phyloP scores from a whole-genome alignment of 345 rosid genomes.

The Jatropha curcas region DNA sequence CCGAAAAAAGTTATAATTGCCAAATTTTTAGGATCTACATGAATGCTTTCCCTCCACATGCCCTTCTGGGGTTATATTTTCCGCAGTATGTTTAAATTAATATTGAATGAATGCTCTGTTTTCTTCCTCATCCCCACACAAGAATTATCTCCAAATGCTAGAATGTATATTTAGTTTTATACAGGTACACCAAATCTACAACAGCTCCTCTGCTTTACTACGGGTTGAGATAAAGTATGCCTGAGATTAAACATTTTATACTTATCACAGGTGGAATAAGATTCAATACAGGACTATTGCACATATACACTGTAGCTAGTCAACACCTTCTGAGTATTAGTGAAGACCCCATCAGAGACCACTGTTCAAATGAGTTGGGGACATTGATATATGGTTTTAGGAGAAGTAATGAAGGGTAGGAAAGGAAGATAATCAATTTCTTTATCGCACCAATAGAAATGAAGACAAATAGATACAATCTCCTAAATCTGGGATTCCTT shows the following conservation, averaged over 20 bases:
- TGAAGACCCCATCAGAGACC: background rate
- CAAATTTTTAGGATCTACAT: background rate
- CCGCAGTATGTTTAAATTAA: background rate
- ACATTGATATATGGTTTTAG: background rate
- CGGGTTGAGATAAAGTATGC: background rate
- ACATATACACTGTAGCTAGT: background rate
- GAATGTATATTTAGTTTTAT: background rate
- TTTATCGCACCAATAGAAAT: background rate
- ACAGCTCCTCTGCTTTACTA: background rate
- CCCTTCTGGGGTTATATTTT: background rate
- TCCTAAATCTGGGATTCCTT: background rate
- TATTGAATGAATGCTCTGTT: background rate
- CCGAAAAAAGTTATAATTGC: background rate
- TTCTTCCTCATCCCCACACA: no score
- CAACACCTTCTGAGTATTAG: background rate
- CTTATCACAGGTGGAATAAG: background rate
- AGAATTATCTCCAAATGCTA: background rate
- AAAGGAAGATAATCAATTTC: no score
- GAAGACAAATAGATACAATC: background rate
- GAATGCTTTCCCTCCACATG: background rate
- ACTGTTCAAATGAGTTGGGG: background rate
- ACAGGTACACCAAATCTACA: background rate
- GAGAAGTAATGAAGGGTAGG: background rate
- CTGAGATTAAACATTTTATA: background rate
- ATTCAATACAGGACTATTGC: background rate